These are phyloP conservation scores for Fagus sylvatica DNA, from an alignment of 306 rosid species.

Conservation along the genomic window DNA sequence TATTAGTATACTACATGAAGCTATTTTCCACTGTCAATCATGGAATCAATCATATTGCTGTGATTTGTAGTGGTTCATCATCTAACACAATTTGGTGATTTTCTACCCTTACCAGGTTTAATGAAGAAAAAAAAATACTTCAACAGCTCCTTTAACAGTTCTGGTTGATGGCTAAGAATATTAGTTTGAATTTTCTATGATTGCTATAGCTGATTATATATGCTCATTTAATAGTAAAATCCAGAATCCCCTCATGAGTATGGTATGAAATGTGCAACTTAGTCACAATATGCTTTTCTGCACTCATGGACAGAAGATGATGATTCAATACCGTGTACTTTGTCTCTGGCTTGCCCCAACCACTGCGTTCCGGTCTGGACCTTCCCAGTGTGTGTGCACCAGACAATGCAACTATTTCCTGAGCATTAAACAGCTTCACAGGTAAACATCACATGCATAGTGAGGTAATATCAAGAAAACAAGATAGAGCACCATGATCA, in stretches of 20 bases:
- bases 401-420: conserved; percentile 98
- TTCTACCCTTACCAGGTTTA: neutral
- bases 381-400: conserved; percentile 97
- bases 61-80: neutral
- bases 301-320: conserved; percentile 2
- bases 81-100: neutral
- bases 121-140: neutral
- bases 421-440: conserved; percentile 31
- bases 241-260: neutral
- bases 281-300: neutral
- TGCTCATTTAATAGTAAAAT: neutral
- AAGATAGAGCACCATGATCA: neutral
- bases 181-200: neutral
- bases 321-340: conserved; percentile 69
- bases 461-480: conserved; percentile 4
- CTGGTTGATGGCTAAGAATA: neutral
- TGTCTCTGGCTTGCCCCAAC: conserved; percentile 99
- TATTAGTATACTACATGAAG: neutral
- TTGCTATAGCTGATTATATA: neutral
- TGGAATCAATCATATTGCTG: neutral
- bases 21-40: neutral
- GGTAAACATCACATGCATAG: conserved; percentile 25
- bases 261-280: neutral
- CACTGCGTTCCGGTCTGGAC: conserved; percentile 96
- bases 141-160: neutral